phyloP scores from a whole-genome alignment of 1,284 basidiomycete genomes.

The Agaricales sp. region DNA sequence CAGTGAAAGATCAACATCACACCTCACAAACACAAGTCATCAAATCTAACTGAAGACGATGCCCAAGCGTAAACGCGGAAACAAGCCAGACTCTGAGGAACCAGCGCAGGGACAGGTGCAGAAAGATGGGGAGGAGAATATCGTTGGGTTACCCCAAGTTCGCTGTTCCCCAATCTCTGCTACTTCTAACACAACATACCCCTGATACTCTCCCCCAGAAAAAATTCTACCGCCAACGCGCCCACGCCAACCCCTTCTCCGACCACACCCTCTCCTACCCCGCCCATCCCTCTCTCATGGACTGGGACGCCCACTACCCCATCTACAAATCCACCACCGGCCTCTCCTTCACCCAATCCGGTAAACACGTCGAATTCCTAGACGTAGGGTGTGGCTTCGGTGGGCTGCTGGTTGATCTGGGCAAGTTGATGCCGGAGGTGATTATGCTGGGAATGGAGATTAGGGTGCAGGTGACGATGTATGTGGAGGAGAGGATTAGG shows the following conservation, averaged over 20 bases:
- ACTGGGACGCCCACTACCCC: conserved; percentile 86
- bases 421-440: conserved; percentile 85
- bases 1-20: no score
- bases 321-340: no score
- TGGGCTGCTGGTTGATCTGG: conserved; percentile 84
- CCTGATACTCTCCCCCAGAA: conserved; percentile 47
- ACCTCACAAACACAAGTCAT: no score
- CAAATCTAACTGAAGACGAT: no score
- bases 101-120: no score
- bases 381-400: conserved; percentile 99
- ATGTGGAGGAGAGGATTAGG: conserved; percentile 89
- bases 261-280: conserved; percentile 94
- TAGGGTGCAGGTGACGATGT: conserved; percentile 92
- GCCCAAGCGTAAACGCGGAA: conserved; percentile 38
- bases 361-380: conserved; percentile 81
- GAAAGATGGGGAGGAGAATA: no score
- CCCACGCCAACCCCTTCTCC: conserved; percentile 97
- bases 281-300: conserved; percentile 64
- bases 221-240: conserved; percentile 93
- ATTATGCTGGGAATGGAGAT: conserved; percentile 98
- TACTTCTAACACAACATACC: conserved; percentile 14
- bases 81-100: conserved; percentile 8
- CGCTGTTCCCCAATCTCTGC: neutral
- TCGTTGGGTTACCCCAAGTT: neutral
- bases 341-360: conserved; percentile 44